Base-by-base conservation (phyloP, 1,139 yeast genomes). In the Barnettozyma hawaiiensis region DNA sequence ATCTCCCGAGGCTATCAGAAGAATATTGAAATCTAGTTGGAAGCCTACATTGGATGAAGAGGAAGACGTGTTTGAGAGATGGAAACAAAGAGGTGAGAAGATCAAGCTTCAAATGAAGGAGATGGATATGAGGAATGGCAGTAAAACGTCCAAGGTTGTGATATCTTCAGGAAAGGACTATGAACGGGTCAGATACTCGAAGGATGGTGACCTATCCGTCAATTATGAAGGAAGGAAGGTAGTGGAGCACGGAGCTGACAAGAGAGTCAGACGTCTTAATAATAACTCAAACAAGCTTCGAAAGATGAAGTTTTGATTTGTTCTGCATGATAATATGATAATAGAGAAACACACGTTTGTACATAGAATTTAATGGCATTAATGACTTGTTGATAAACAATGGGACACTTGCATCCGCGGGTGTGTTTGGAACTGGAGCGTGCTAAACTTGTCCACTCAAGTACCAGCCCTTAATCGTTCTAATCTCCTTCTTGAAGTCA, bases 21-120 rank as follows among this genome's bases (percentile, higher is more conserved):
- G 96, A 48, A 86, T 90, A 10, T 61, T 90, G 48, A 80, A 76
- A 57, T 80, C 95, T 7, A 76, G 72, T 31, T 90, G 96, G 95
- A 64, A 63, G 18, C 96, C 96, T 2, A 63, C 62, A 2, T 73
- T 67, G 2, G 70, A 67, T 5, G 82, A 78, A 38, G 78, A 74
- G 40, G 70, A 64, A 10, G 57, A 62, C 14, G 51, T 80, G 2
- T 57, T 65, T 16, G 64, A 64, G 23, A 67, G 89, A 45, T 78
- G 82, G 73, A 64, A 61, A 34, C 66, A 64, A 36, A 63, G 81
- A 54, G 75, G 75, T 20, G 62, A 52, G 16, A 50, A 61, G 14
- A 57, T 69, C 2, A 58, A 57, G 36, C 36, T 41, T 4, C 23
- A 46, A 19, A 33, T 48, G 41, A 46, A 43, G 21, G 49, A 37